These are phyloP conservation scores for Phyllosticta citribraziliensis DNA, from an alignment of 2,329 filamentous ascomycete genomes.

Conservation along the genomic window DNA sequence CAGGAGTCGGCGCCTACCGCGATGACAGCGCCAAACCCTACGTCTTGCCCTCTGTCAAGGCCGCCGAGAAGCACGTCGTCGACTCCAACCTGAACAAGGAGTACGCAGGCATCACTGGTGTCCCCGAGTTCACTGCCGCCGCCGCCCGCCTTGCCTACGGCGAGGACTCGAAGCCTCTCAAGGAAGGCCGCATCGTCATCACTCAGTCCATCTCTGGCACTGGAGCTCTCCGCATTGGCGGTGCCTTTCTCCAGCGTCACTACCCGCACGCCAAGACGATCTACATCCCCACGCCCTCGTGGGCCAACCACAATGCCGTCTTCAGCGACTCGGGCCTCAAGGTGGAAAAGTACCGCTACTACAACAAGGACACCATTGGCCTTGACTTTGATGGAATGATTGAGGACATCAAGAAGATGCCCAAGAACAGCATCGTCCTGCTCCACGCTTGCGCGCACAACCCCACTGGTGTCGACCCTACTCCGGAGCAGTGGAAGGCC, in stretches of 20 bases:
- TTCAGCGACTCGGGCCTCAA: constrained; percentile 87
- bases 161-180: constrained; percentile 63
- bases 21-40: constrained; percentile 97
- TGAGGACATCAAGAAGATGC: constrained; percentile 79
- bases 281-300: constrained; percentile 92
- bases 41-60: constrained; percentile 84
- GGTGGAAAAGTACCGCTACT: constrained; percentile 96
- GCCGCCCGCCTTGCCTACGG: constrained; percentile 89
- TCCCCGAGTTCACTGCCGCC: constrained; percentile 86
- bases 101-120: constrained; percentile 94
- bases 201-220: constrained; percentile 98
- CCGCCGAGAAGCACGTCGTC: constrained; percentile 81
- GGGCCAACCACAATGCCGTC: constrained; percentile 96
- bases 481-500: constrained; percentile 80
- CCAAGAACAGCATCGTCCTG: constrained; percentile 78
- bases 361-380: constrained; percentile 97
- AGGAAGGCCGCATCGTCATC: constrained; percentile 68
- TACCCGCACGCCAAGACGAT: constrained; percentile 89
- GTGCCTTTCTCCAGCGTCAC: constrained; percentile 84
- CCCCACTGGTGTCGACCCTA: constrained; percentile 93
- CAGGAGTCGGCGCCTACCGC: constrained; percentile 93
- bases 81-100: constrained; percentile 80
- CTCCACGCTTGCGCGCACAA: constrained; percentile 98
- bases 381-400: constrained; percentile 94
- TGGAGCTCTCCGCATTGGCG: constrained; percentile 88